Evolutionary conservation across 805 yeast genomes (phyloP), one percentile per base, ranked within the genome.

Genomic region (Starmera pachycereana): DNA sequence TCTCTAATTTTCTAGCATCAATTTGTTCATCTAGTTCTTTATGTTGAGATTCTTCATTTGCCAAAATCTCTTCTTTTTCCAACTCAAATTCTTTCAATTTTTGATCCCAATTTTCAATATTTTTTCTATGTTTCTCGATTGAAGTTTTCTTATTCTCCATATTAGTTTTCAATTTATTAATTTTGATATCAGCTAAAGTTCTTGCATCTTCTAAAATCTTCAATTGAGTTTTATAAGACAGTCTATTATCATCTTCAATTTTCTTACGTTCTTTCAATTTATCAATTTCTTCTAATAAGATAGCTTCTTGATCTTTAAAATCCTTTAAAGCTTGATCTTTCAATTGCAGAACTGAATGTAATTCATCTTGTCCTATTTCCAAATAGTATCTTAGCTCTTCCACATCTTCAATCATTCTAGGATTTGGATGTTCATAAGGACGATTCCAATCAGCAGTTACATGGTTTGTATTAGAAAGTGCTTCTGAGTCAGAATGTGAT

Each of bases 301-400:
- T 53, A 0, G 45, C 39, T 37, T 65, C 68, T 39, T 65, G 68
- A 25, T 69, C 71, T 32, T 53, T 47, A 42, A 62, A 64, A 33
- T 68, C 71, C 6, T 39, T n/a, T 28, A 57, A 53, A 0, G 57
- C 47, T 31, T 58, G 62, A 30, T 48, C 47, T 40, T 59, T 60
- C 13, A 66, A 62, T 22, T 49, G 53, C 43, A 62, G 44, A 13
- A 65, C 49, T 8, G 58, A 48, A 37, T 62, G 60, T 12, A 66
- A 56, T 27, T 67, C 71, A 25, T 65, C 71, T 34, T 68, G 62
- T 2, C 68, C 66, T 6, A 62, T 51, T 45, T 67, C 72, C 19
- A 68, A 48, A 33, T 62, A 50, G 42, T 60, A 66, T 42, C 69
- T 61, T 31, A 69, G 46, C 44, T 67, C 72, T 42, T 63, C 69